Percentiles rank a stretch among this genome's conserved stretches.
These are phyloP conservation scores for Moniliophthora roreri DNA, from an alignment of 1,284 basidiomycete species.

Conservation along the genomic window DNA sequence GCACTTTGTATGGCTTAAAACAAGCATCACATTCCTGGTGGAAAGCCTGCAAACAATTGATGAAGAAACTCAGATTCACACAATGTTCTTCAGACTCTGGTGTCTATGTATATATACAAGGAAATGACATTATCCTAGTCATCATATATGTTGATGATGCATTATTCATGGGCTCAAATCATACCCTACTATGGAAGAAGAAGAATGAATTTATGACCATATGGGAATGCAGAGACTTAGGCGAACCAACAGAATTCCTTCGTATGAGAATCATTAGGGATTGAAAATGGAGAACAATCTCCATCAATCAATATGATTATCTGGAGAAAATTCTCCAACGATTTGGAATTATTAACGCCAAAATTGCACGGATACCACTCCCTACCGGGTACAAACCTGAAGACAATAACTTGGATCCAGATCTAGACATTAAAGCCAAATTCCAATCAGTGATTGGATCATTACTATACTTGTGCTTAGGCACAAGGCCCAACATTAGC, in stretches of 20 bases:
- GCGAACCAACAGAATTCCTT: slow-evolving; percentile 11
- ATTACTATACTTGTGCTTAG: slow-evolving; percentile 22
- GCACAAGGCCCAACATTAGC: slow-evolving; percentile 23
- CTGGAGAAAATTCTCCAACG: slow-evolving; percentile 18
- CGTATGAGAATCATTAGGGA: slow-evolving; percentile 10
- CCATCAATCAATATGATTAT: slow-evolving; percentile 19
- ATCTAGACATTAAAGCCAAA: slow-evolving; percentile 10
- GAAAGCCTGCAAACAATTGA: slow-evolving; percentile 22
- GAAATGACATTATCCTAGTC: slow-evolving; percentile 16
- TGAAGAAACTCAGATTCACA: slow-evolving; percentile 22
- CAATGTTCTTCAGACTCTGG: slow-evolving; percentile 20
- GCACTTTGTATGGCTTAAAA: slow-evolving; percentile 32
- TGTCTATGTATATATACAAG: slow-evolving; percentile 19
- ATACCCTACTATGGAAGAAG: neutral
- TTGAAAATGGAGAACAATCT: slow-evolving; percentile 1
- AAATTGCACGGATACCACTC: slow-evolving; percentile 17
- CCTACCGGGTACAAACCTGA: slow-evolving; percentile 10
- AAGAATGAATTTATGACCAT: slow-evolving; percentile 12
- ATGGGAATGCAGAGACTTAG: slow-evolving; percentile 18
- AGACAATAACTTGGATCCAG: slow-evolving; percentile 3
- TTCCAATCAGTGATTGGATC: slow-evolving; percentile 22
- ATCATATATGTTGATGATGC: slow-evolving; percentile 19
- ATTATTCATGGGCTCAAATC: slow-evolving; percentile 1
- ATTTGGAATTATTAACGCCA: slow-evolving; percentile 16
- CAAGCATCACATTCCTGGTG: slow-evolving; percentile 31